Percentiles rank a stretch among this genome's conserved stretches.
phyloP scores from a whole-genome alignment of 2,329 filamentous ascomycete genomes.

The Chaetomiaceae sp. region DNA sequence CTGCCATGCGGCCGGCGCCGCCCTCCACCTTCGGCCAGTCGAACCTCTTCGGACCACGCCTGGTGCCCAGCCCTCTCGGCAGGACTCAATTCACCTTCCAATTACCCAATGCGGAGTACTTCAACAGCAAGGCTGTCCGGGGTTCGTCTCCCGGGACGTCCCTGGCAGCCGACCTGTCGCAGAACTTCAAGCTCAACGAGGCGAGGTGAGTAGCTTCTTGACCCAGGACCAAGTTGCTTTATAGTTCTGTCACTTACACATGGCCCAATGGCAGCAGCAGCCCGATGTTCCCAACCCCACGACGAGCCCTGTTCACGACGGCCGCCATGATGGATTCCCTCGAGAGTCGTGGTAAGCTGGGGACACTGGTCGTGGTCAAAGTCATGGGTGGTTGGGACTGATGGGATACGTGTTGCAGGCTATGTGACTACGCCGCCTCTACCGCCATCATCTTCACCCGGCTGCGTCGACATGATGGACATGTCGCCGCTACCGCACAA shows the following conservation, averaged over 20 bases:
- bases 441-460: slow-evolving; percentile 64
- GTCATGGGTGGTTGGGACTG: slow-evolving; percentile 14
- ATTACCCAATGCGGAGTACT: slow-evolving; percentile 67
- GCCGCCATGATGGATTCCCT: slow-evolving; percentile 59
- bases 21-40: slow-evolving; percentile 57
- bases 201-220: slow-evolving; percentile 61
- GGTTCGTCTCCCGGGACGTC: slow-evolving; percentile 89
- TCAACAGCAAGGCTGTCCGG: slow-evolving; percentile 69
- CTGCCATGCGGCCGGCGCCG: slow-evolving; percentile 74
- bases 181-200: slow-evolving; percentile 86
- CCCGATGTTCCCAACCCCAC: slow-evolving; percentile 76
- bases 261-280: slow-evolving; percentile 41
- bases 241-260: slow-evolving; percentile 20
- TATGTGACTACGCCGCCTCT: slow-evolving; percentile 80
- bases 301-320: slow-evolving; percentile 78
- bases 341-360: slow-evolving; percentile 54
- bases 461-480: slow-evolving; percentile 78
- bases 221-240: background rate
- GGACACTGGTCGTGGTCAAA: background rate
- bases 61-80: slow-evolving; percentile 51
- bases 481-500: slow-evolving; percentile 92
- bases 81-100: slow-evolving; percentile 38
- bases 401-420: slow-evolving; percentile 43
- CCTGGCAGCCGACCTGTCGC: slow-evolving; percentile 87
- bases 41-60: slow-evolving; percentile 51